Conservation (phyloP, 179 eudicot genomes). For the Camellia oleifera region DNA sequence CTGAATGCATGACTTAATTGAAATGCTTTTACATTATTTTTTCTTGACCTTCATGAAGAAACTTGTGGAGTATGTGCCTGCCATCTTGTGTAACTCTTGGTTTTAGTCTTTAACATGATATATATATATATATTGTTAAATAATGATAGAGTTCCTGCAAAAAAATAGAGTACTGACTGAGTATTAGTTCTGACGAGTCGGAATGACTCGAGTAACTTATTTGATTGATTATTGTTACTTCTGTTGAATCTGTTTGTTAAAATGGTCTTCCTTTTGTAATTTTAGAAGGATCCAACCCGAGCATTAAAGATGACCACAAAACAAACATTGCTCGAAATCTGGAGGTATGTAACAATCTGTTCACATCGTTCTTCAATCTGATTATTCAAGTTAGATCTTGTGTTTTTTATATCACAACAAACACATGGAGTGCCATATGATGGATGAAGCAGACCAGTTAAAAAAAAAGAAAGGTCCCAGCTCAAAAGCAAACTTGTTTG, state of each 20-base stretch:
- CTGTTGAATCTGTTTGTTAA: background rate
- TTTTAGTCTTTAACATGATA: background rate
- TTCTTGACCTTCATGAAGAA: background rate
- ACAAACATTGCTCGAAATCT: conserved; percentile 72
- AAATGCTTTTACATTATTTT: background rate
- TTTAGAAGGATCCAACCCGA: conserved; percentile 67
- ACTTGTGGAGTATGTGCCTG: background rate
- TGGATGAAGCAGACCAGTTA: background rate
- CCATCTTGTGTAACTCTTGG: background rate
- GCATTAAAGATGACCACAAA: conserved; percentile 74
- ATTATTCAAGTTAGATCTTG: background rate
- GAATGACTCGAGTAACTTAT: background rate
- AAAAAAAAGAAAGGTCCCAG: background rate
- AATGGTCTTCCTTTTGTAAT: conserved; percentile 11
- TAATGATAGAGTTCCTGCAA: background rate
- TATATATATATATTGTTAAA: background rate
- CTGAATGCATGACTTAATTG: background rate
- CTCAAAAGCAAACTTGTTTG: background rate
- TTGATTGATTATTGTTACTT: background rate
- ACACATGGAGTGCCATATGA: background rate
- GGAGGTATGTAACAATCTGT: conserved; percentile 51
- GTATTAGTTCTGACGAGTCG: no score
- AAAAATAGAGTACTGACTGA: background rate
- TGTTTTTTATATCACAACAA: background rate
- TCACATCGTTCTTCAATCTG: background rate